Evolutionary conservation across 345 rosid genomes (phyloP), one percentile per base, ranked within the genome.

Genomic region (Schrenkiella parvula): DNA sequence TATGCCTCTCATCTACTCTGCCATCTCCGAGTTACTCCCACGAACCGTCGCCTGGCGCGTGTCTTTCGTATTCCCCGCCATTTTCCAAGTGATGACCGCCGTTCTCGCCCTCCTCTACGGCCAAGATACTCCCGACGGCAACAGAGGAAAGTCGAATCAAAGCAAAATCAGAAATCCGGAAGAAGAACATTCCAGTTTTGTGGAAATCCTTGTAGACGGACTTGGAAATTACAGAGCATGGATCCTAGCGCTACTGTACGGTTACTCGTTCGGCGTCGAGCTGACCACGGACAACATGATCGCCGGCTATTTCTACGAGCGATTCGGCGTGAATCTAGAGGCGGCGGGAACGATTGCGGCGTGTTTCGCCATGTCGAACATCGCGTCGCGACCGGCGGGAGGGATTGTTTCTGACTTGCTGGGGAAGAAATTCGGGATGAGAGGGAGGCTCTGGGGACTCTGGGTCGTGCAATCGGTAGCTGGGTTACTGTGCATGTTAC

Each of bases 371-470:
- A 70, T 82, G 62, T 80, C 90, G 50, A 92, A 92, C 66, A 44
- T 68, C 0, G 84, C 87, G 34, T 82, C 96, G 2, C 55, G 98
- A 71, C 95, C 98, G 14, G 77, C 76, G 56, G 98, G 96, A 4
- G 98, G 96, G 41, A 78, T 85, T 78, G 1, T 87, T 9, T 90
- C 96, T 0, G 95, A 90, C 28, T 8, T 26, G 44, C 58, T 90
- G 82, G 95, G 72, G 44, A 78, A 72, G 62, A 75, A 75, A 59
- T 90, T 76, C 47, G 96, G 96, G 63, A 76, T 89, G 48, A 89
- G 89, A 80, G 96, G 96, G 57, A 80, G 98, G 77, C 76, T 92
- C 13, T 92, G 96, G 88, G 90, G 88, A 3, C 66, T 92, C 52
- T 92, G 98, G 96, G 46, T 23, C 13, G 95, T 82, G 70, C 92